Base-by-base conservation (phyloP, 1,284 basidiomycete genomes). In the Pyrrhoderma noxium region DNA sequence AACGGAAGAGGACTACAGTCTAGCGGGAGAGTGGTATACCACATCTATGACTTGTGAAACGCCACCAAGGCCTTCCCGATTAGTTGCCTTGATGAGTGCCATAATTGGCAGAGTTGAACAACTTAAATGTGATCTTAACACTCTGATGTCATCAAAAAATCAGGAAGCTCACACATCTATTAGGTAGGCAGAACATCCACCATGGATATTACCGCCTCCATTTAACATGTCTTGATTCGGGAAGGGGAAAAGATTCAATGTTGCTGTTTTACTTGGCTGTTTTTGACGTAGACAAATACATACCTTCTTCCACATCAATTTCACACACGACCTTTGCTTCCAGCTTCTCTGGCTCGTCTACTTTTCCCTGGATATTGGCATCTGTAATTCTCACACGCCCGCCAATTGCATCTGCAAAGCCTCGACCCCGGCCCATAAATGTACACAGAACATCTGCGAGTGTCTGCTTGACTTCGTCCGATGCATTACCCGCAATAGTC, bases 11-110 rank as follows among this genome's bases (percentile, higher is more conserved):
- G n/a, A 49, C 37, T 23, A 67, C 76, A 69, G 22, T 35, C 55
- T 59, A 3, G 77, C 75, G 3, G 78, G 78, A 1, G 78, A 76
- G 57, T 80, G 78, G 54, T 73, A 80, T 37, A 73, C 63, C 36
- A 72, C 61, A 45, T 74, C 72, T 31, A 80, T 64, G 8, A 68
- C 70, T 57, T 76, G 75, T 1, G 78, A 78, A 3, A 64, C 59
- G 7, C 64, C 60, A 3, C 59, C 35, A 3, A 62, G 57, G 9
- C 64, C 65, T 7, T 34, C 49, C 2, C 59, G 63, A 4, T 59
- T 58, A 8, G 64, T 51, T 21, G 60, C 57, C 9, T 49, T 22
- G 8, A 59, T 64, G 35, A 73, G 57, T 11, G 65, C 70, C 2
- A 59, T 55, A 11, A 76, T 56, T 1, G 72, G 67, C 49, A 77